Evolutionary conservation across 768 basidiomycete species (phyloP).

Genomic region (Naganishia vishniacii): DNA sequence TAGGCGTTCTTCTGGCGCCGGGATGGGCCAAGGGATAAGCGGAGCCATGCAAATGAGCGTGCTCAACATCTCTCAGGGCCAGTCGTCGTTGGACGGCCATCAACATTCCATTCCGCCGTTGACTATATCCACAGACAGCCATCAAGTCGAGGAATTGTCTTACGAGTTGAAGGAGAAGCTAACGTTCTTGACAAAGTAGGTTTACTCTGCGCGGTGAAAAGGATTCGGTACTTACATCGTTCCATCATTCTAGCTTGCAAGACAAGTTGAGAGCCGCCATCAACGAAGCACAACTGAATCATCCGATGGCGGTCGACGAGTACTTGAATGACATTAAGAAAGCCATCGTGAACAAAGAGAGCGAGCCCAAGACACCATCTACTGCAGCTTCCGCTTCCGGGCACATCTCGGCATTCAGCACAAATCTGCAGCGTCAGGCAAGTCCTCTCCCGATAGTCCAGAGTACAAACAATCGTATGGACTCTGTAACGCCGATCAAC

Average conservation of each 20-base stretch:
- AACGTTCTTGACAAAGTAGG: slow-evolving; percentile 42
- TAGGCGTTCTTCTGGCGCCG: slow-evolving; percentile 17
- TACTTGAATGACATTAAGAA: slow-evolving; percentile 41
- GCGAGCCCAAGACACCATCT: slow-evolving; percentile 18
- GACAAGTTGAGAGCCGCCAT: slow-evolving; percentile 40
- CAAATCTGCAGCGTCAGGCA: slow-evolving; percentile 15
- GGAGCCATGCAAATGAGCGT: neutral
- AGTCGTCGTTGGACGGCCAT: slow-evolving; percentile 29
- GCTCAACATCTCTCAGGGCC: neutral
- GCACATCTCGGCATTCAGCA: neutral
- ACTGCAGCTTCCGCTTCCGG: slow-evolving; percentile 7
- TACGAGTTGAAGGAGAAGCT: slow-evolving; percentile 43
- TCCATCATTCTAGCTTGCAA: slow-evolving; percentile 35
- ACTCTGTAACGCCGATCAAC: slow-evolving; percentile 21
- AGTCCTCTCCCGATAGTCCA: slow-evolving; percentile 14
- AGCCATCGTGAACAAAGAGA: slow-evolving; percentile 36
- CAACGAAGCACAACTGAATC: slow-evolving; percentile 39
- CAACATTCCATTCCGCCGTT: slow-evolving; percentile 25
- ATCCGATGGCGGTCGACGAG: slow-evolving; percentile 40
- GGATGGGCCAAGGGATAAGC: neutral
- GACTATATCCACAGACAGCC: slow-evolving; percentile 30
- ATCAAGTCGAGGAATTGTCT: slow-evolving; percentile 36
- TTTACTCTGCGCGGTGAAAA: neutral
- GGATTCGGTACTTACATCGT: neutral
- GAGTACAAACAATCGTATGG: slow-evolving; percentile 3